A percentile compares a stretch with the other conserved stretches of the same genome.
Evolutionary conservation across 208 protist genomes (phyloP).

Genomic region (Acanthamoeba culbertsoni): DNA sequence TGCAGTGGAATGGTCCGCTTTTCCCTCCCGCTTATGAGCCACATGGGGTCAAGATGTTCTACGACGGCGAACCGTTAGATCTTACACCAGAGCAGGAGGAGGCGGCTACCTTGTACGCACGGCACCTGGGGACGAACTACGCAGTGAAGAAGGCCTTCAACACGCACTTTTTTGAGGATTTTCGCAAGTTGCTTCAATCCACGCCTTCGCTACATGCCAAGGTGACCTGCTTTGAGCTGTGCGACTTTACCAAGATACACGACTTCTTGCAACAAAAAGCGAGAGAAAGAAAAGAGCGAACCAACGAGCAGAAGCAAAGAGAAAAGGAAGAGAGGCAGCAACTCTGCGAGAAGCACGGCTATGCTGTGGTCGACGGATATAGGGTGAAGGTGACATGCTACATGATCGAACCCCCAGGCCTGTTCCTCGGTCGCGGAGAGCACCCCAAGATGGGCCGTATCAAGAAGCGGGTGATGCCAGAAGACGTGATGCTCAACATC

Average conservation of each 20-base stretch:
- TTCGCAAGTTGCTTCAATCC: constrained; percentile 85
- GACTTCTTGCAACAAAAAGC: constrained; percentile 88
- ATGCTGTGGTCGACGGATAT: constrained; percentile 92
- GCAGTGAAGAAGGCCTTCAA: constrained; percentile 94
- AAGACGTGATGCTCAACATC: constrained; percentile 98
- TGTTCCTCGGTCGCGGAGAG: constrained; percentile 97
- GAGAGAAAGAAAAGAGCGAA: constrained; percentile 87
- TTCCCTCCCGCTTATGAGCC: constrained; percentile 96
- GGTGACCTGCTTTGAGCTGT: constrained; percentile 93
- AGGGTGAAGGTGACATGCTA: constrained; percentile 96
- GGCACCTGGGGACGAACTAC: constrained; percentile 92
- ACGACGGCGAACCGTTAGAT: constrained; percentile 89
- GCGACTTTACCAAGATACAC: constrained; percentile 96
- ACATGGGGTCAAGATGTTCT: constrained; percentile 95
- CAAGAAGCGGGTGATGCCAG: constrained; percentile 93
- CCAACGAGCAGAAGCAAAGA: constrained; percentile 92
- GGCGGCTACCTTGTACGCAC: constrained; percentile 97
- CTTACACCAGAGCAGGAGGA: constrained; percentile 96
- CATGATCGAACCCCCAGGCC: constrained; percentile 96
- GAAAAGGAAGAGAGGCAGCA: constrained; percentile 84
- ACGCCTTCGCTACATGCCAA: constrained; percentile 79
- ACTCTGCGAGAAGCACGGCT: constrained; percentile 90
- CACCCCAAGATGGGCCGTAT: constrained; percentile 95
- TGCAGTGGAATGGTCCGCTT: constrained; percentile 96
- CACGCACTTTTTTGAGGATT: constrained; percentile 97